Evolutionary conservation across 768 basidiomycete genomes (phyloP).

Genomic region (Boletellus ananiceps): DNA sequence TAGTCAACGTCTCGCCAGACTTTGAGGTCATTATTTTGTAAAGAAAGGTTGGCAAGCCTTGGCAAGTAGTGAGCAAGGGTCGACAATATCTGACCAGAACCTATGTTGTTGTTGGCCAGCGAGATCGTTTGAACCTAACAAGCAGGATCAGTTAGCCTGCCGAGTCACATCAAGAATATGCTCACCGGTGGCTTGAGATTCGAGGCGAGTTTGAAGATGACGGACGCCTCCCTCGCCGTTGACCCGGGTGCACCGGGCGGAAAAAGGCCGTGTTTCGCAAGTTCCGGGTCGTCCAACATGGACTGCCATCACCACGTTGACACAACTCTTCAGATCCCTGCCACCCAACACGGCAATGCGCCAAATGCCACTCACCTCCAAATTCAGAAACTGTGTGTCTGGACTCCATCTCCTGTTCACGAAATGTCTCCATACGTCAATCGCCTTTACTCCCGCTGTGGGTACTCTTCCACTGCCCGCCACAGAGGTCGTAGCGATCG

Average conservation of each 20-base stretch:
- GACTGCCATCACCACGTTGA: slow-evolving; percentile 41
- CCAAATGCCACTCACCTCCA: slow-evolving; percentile 56
- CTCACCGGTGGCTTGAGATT: slow-evolving; percentile 71
- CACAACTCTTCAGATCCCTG: slow-evolving; percentile 1
- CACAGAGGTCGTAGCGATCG: slow-evolving; percentile 33
- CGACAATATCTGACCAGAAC: slow-evolving; percentile 53
- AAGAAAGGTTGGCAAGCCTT: slow-evolving; percentile 70
- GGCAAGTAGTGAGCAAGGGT: slow-evolving; percentile 73
- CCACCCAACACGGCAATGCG: not conserved
- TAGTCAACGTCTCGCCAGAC: slow-evolving; percentile 67
- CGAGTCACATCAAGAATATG: not conserved
- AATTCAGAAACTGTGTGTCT: slow-evolving; percentile 66
- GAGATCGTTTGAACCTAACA: slow-evolving; percentile 74
- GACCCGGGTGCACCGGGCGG: slow-evolving; percentile 69
- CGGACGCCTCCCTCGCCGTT: slow-evolving; percentile 61
- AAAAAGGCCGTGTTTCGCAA: slow-evolving; percentile 65
- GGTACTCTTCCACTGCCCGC: slow-evolving; percentile 11
- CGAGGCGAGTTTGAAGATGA: slow-evolving; percentile 84
- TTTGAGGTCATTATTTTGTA: slow-evolving; percentile 71
- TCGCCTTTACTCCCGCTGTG: slow-evolving; percentile 32
- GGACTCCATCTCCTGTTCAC: slow-evolving; percentile 70
- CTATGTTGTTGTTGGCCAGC: slow-evolving; percentile 73
- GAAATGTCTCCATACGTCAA: slow-evolving; percentile 75
- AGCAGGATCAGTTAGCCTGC: not conserved
- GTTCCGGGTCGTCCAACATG: slow-evolving; percentile 71